Base-by-base conservation (phyloP, 352 stramenopile species). In the Phytophthora nicotianae region DNA sequence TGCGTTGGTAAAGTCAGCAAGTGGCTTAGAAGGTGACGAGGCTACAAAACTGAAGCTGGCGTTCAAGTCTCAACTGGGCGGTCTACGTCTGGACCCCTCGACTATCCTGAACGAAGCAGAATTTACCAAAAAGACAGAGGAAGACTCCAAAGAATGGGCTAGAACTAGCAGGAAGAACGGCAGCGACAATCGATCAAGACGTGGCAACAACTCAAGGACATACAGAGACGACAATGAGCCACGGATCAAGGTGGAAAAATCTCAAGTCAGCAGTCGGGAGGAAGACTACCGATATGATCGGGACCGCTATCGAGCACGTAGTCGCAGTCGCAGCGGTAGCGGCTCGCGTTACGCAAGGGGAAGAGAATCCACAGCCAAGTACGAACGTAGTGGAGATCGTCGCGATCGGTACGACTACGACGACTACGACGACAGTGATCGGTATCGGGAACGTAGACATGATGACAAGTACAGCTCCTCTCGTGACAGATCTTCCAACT, bases 51-150 rank as follows among this genome's bases (percentile, higher is more conserved):
- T 84, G 0, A 82, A 80, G 41, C 65, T 82, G 16, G 69, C 68
- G 10, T 94, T 92, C 33, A 68, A 82, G 45, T 5, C 23, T 7
- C 83, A 94, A 46, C 63, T 82, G 33, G 81, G 81, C 14, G 85
- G 85, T 16, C 70, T 94, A 29, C 79, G 83, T 8, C 45, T 94
- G 8, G 83, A 92, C 33, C 72, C 82, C 3, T 81, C 75, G 1
- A 54, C 56, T 41, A 87, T 93, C 21, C 52, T 83, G 32, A 65
- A 81, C 20, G 77, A 89, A 33, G 58, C 68, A 5, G 82, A 91
- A 53, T 91, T 79, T 50, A 93, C 85, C 1, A 79, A 88, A 56
- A 84, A 87, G 58, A 81, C 71, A 1, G 63, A 77, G 24, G 88
- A 91, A 33, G 84, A 91, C 41, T 80, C 76, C 0, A 87, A 85